These are phyloP conservation scores for Lentinula guzmanii DNA, from an alignment of 768 basidiomycete species.

Conservation along the genomic window DNA sequence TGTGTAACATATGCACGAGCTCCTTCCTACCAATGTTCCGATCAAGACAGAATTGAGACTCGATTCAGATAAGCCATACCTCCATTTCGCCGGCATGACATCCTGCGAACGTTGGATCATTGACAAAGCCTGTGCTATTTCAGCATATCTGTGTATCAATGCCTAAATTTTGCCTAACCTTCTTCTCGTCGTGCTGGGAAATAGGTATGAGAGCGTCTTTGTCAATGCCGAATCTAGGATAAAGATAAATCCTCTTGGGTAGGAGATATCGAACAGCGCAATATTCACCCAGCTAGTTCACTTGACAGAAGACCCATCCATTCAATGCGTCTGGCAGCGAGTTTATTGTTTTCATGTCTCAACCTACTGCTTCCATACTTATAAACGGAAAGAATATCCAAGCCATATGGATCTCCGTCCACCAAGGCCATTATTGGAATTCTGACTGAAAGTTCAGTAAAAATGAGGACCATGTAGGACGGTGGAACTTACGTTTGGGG, in stretches of 20 bases:
- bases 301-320: conserved; percentile 78
- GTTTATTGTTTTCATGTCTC: conserved; percentile 61
- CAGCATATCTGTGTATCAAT: neutral
- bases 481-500: conserved; percentile 43
- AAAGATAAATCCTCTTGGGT: neutral
- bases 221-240: conserved; percentile 50
- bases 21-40: conserved; percentile 52
- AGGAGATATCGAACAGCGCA: neutral
- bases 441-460: conserved; percentile 30
- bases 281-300: conserved; percentile 56
- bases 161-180: conserved; percentile 36
- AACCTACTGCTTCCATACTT: conserved; percentile 70
- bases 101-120: conserved; percentile 45
- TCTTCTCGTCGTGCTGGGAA: conserved; percentile 65
- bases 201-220: conserved; percentile 63
- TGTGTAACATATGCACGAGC: conserved; percentile 72
- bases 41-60: conserved; percentile 2
- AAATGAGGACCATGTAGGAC: neutral
- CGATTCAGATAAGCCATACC: conserved; percentile 28
- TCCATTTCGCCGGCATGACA: conserved; percentile 59
- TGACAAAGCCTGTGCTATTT: conserved; percentile 44
- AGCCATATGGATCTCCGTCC: conserved; percentile 87
- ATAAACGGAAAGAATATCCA: conserved; percentile 89
- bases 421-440: conserved; percentile 76
- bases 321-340: conserved; percentile 62